Evolutionary conservation across 1,139 yeast species (phyloP).

Genomic region (Taiozyma sp.): DNA sequence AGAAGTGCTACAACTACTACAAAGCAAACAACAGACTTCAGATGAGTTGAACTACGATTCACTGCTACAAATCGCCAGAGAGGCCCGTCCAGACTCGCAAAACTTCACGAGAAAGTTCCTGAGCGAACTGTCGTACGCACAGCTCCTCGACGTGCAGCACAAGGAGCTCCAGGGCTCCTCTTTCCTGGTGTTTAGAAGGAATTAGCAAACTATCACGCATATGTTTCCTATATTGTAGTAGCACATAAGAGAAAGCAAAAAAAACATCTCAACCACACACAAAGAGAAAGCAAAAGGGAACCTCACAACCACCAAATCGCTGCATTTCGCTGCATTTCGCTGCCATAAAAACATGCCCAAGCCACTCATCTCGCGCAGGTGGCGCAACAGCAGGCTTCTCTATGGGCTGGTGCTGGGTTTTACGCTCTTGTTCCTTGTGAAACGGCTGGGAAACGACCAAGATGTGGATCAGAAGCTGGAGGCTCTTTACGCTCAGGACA

Average conservation of each 20-base stretch:
- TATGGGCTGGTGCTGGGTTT: not conserved
- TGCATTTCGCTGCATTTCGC: no score
- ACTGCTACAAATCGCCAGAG: conserved; percentile 1
- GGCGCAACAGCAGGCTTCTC: not conserved
- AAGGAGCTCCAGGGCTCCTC: not conserved
- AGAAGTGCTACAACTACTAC: not conserved
- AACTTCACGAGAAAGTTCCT: not conserved
- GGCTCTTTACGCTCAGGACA: not conserved
- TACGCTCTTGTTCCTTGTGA: not conserved
- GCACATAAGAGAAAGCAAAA: no score
- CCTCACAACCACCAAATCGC: no score
- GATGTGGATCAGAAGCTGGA: not conserved
- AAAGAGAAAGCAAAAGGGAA: no score
- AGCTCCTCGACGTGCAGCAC: not conserved
- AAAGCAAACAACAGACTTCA: not conserved
- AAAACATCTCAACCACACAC: no score
- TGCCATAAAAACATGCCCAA: not conserved
- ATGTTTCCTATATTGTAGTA: no score
- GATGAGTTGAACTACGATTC: conserved; percentile 2
- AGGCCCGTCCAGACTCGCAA: not conserved
- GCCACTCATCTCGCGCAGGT: not conserved
- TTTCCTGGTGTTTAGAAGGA: not conserved
- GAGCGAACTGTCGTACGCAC: conserved; percentile 1
- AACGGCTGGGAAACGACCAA: not conserved
- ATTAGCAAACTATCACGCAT: not conserved